A percentile compares a stretch with the other conserved stretches of the same genome.
Conservation (phyloP, 2,329 filamentous ascomycete species). For the Fusarium sp. region DNA sequence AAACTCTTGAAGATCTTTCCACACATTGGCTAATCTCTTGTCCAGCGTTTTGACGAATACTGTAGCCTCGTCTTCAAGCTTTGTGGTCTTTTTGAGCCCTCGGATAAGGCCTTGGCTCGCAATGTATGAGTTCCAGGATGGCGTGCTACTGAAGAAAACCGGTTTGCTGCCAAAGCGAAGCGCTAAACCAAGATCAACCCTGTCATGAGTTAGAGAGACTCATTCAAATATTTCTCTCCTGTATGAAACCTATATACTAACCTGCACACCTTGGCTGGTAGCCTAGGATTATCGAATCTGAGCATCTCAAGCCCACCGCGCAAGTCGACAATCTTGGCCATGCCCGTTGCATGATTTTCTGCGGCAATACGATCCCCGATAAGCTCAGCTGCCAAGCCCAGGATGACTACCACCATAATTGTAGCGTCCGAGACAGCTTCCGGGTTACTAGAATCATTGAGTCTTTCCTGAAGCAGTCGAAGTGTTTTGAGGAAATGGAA, state of each 20-base stretch:
- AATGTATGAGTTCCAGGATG: conserved; percentile 40
- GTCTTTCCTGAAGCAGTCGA: conserved; percentile 32
- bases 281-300: conserved; percentile 32
- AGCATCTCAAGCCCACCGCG: conserved; percentile 37
- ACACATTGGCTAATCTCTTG: conserved; percentile 28
- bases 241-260: neutral
- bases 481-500: conserved; percentile 43
- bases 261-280: conserved; percentile 44
- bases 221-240: neutral
- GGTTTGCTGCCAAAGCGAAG: conserved; percentile 31
- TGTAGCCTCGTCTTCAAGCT: neutral
- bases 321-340: conserved; percentile 37
- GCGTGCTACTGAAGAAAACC: conserved; percentile 21
- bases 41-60: conserved; percentile 23
- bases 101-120: conserved; percentile 8
- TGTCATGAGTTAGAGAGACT: neutral
- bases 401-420: conserved; percentile 36
- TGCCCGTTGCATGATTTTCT: conserved; percentile 33
- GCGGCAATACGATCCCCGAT: conserved; percentile 26
- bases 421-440: conserved; percentile 30
- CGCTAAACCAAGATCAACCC: conserved; percentile 35
- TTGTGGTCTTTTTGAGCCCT: neutral
- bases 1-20: conserved; percentile 34
- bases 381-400: conserved; percentile 32
- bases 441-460: conserved; percentile 9